Conservation (phyloP, 1,284 basidiomycete species). For the Stereum hirsutum region DNA sequence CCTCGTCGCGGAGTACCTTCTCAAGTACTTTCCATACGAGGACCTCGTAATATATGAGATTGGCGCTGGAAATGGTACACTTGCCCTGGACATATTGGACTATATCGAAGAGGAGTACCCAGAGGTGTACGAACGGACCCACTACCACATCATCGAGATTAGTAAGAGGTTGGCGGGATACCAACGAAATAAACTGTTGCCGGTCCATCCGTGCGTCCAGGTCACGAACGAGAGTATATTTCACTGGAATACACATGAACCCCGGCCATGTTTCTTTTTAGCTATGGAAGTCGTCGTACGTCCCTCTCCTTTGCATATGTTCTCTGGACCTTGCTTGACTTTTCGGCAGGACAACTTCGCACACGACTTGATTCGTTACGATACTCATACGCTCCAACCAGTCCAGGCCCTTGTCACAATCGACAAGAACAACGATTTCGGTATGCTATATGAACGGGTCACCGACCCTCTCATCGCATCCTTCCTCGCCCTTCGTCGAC, state of each 20-base stretch:
- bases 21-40: conserved; percentile 93
- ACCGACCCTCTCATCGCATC: conserved; percentile 77
- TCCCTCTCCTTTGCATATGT: conserved; percentile 7
- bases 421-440: conserved; percentile 79
- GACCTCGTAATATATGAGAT: conserved; percentile 96
- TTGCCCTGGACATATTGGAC: conserved; percentile 84
- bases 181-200: conserved; percentile 55
- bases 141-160: conserved; percentile 93
- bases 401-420: conserved; percentile 82
- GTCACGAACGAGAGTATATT: conserved; percentile 84
- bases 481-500: conserved; percentile 58
- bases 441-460: conserved; percentile 78
- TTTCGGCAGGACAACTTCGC: conserved; percentile 84
- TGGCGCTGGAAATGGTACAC: conserved; percentile 94
- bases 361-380: conserved; percentile 92
- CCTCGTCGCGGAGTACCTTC: conserved; percentile 84
- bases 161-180: conserved; percentile 67
- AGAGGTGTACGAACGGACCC: conserved; percentile 85
- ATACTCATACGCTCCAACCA: conserved; percentile 68
- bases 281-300: conserved; percentile 93
- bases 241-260: conserved; percentile 71
- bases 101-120: conserved; percentile 76
- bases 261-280: conserved; percentile 86
- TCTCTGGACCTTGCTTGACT: conserved; percentile 4
- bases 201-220: conserved; percentile 53